Evolutionary conservation across 176 grass and related monocot species (phyloP).

Genomic region (bread wheat (Triticum aestivum)): IWGSC_CS_RefSeq_v2.1 NC_057800.1:51259989-51260488

Average conservation of each 20-base stretch:
- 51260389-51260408: slow-evolving; percentile 66
- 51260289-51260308: slow-evolving; percentile 32
- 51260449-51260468: slow-evolving; percentile 41
- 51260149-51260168: not conserved
- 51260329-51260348: not conserved
- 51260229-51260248: not conserved
- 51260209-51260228: not conserved
- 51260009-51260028: not conserved
- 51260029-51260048: not conserved
- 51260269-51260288: slow-evolving; percentile 3
- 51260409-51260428: slow-evolving; percentile 63
- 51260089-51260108: not conserved
- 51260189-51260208: not conserved
- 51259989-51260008: not conserved
- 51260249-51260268: not conserved
- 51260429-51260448: slow-evolving; percentile 64
- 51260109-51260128: not conserved
- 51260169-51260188: not conserved
- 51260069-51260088: not conserved
- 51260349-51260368: slow-evolving; percentile 30
- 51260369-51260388: slow-evolving; percentile 54
- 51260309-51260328: slow-evolving; percentile 6
- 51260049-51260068: not conserved
- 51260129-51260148: not conserved
- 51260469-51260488: slow-evolving; percentile 82